Base-by-base conservation (phyloP, 2,329 filamentous ascomycete species). In the Colletotrichum tanaceti region DNA sequence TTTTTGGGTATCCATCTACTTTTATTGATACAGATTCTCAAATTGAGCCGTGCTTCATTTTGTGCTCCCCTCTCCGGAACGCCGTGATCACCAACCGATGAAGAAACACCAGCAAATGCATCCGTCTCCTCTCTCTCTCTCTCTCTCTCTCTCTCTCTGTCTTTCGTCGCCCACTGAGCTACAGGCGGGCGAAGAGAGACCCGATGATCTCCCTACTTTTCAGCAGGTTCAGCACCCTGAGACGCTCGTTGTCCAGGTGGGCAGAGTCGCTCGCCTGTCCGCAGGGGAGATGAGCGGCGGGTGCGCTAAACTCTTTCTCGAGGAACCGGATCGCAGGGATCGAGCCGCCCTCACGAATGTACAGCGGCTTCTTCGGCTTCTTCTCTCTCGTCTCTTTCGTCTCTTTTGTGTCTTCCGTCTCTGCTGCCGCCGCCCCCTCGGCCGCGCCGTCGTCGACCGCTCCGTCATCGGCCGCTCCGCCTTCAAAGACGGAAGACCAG, bases 311-410 rank as follows among this genome's bases (percentile, higher is more conserved):
- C 74, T 97, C 93, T 81, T 97, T 97, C 78, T 98, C 95, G 44
- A 98, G 77, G 76, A 98, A 98, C 6, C 96, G 85, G 65, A 98
- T 98, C 0, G 93, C 93, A 0, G 96, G 96, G 73, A 99, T 99
- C 0, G 92, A 97, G 5, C 96, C 96, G 14, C 96, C 96, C 80
- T 99, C 96, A 11, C 96, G 89, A 73, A 99, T 99, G 77, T 97
- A 98, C 4, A 99, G 84, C 0, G 94, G 95, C 73, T 90, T 91
- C 71, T 82, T 84, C 4, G 81, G 79, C 44, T 78, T 80, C 57
- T 65, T 77, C 2, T 74, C 75, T 18, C 41, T 18, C 7, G 28
- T 46, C 16, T 18, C n/a, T n/a, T n/a, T n/a, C n/a, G n/a, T n/a
- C n/a, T n/a, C n/a, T n/a, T n/a, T n/a, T n/a, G n/a, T n/a, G n/a